A percentile compares a stretch with the other conserved stretches of the same genome.
phyloP scores from a whole-genome alignment of 1,284 basidiomycete genomes.

The Tylopilus sp. region DNA sequence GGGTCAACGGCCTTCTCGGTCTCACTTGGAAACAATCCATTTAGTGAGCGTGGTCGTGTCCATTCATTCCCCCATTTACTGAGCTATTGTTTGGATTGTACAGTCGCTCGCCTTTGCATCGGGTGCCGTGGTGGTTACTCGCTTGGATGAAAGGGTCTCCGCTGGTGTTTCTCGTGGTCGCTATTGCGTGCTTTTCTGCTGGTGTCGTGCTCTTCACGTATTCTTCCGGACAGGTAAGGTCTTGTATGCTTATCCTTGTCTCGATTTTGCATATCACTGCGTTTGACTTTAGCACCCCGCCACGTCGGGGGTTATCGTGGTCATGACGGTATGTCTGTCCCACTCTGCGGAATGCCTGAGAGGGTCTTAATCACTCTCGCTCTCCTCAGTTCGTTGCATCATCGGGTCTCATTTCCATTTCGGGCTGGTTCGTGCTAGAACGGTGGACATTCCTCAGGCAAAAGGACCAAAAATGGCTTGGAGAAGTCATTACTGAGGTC shows the following conservation, averaged over 20 bases:
- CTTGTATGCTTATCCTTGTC: not conserved
- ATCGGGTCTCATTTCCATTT: constrained; percentile 74
- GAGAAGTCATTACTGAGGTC: constrained; percentile 56
- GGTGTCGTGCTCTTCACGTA: constrained; percentile 53
- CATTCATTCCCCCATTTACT: constrained; percentile 1
- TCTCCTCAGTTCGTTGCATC: constrained; percentile 48
- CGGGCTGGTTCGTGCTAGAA: constrained; percentile 72
- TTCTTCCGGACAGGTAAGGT: constrained; percentile 42
- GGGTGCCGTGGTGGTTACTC: constrained; percentile 48
- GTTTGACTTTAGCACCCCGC: constrained; percentile 42
- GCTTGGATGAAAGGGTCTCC: constrained; percentile 60
- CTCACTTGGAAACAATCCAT: constrained; percentile 59
- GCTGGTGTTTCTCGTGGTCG: constrained; percentile 52
- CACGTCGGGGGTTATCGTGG: constrained; percentile 64
- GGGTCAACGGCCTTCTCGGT: constrained; percentile 55
- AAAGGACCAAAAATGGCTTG: constrained; percentile 70
- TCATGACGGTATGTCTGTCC: constrained; percentile 51
- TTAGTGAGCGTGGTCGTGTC: constrained; percentile 40
- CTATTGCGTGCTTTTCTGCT: constrained; percentile 54
- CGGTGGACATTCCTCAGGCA: constrained; percentile 65
- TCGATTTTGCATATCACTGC: not conserved
- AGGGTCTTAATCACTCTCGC: not conserved
- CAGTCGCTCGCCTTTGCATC: constrained; percentile 52
- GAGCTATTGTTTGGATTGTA: constrained; percentile 23
- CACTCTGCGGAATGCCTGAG: not conserved